Evolutionary conservation across 2,329 filamentous ascomycete genomes (phyloP).

Genomic region (Didymosphaeria variabile): DNA sequence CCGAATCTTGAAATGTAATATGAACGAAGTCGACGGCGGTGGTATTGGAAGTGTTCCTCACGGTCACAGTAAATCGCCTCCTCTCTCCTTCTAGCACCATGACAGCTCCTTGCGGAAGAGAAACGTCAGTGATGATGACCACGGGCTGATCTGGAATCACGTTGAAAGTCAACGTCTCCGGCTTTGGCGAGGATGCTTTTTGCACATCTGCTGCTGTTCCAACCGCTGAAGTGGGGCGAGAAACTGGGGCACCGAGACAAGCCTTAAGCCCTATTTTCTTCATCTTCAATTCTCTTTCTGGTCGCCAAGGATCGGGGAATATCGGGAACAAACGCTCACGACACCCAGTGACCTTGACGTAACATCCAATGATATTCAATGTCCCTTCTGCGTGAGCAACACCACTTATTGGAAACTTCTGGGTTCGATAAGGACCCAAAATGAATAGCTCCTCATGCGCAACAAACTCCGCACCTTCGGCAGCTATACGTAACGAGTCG

Average conservation of each 20-base stretch:
- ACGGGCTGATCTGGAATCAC: constrained; percentile 84
- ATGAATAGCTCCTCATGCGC: constrained; percentile 70
- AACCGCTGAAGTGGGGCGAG: constrained; percentile 47
- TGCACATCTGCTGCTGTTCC: constrained; percentile 33
- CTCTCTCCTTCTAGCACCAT: constrained; percentile 95
- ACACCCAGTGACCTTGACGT: constrained; percentile 82
- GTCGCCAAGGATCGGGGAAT: constrained; percentile 78
- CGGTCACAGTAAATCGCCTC: constrained; percentile 77
- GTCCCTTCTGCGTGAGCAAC: constrained; percentile 72
- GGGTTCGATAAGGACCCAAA: constrained; percentile 83
- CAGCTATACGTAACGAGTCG: constrained; percentile 79
- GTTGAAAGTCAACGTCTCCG: constrained; percentile 66
- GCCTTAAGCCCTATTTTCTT: constrained; percentile 74
- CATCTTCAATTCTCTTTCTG: constrained; percentile 73
- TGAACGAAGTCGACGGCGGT: constrained; percentile 84
- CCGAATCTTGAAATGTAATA: constrained; percentile 90
- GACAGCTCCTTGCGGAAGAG: constrained; percentile 81
- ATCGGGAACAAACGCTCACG: constrained; percentile 84
- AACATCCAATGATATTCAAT: constrained; percentile 78
- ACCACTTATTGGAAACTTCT: constrained; percentile 77
- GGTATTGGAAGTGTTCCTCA: constrained; percentile 76
- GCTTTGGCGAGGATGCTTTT: constrained; percentile 39
- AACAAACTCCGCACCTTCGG: constrained; percentile 76
- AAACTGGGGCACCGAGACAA: constrained; percentile 59
- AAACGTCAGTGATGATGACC: constrained; percentile 77